Conservation (phyloP, 2,329 filamentous ascomycete genomes). For the Mollisiaceae sp. region DNA sequence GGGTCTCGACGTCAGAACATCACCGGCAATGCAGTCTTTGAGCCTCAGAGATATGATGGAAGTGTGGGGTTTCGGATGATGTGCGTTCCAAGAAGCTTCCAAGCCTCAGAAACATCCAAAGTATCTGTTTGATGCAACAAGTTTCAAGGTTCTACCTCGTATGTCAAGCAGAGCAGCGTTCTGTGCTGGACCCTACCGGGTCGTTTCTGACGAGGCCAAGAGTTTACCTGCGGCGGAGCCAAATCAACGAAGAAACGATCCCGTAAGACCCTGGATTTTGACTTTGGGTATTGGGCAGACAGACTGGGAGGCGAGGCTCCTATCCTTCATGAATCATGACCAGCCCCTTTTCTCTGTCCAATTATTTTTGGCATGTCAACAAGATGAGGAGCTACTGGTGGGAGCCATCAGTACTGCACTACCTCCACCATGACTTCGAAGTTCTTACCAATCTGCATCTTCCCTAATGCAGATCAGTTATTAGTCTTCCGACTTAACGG, state of each 20-base stretch:
- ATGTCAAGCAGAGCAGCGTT: neutral
- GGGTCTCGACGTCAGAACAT: slow-evolving; percentile 10
- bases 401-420: neutral
- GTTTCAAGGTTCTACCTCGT: slow-evolving; percentile 4
- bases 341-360: neutral
- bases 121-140: slow-evolving; percentile 15
- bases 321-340: neutral
- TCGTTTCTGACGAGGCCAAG: neutral
- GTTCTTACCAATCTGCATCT: slow-evolving; percentile 3
- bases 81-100: slow-evolving; percentile 1
- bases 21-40: neutral
- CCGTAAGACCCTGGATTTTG: slow-evolving; percentile 10
- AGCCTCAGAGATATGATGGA: slow-evolving; percentile 16
- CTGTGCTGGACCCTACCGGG: neutral
- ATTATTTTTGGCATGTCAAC: neutral
- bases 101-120: slow-evolving; percentile 15
- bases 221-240: neutral
- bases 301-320: neutral
- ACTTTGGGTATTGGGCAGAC: neutral
- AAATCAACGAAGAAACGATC: neutral
- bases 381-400: slow-evolving; percentile 3
- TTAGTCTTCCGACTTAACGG: neutral
- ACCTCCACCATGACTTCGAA: neutral
- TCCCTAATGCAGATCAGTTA: slow-evolving; percentile 2
- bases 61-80: slow-evolving; percentile 2